These are phyloP conservation scores for Gardenia jasminoides DNA, from an alignment of 257 asterid species.

Conservation along the genomic window DNA sequence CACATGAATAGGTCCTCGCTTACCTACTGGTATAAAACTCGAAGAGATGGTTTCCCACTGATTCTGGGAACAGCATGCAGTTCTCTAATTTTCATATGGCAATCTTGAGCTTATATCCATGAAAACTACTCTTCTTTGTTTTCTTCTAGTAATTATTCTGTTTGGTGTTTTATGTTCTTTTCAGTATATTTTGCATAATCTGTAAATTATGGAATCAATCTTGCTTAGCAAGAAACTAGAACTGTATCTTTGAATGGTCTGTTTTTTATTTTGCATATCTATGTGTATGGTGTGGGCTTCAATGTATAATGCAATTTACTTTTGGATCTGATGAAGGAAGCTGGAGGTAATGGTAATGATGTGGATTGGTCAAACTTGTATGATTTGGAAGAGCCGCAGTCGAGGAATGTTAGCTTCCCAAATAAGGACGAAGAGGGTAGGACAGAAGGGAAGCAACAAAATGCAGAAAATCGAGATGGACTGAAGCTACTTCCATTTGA, in stretches of 20 bases:
- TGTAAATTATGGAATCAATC: neutral
- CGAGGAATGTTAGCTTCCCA: constrained; percentile 44
- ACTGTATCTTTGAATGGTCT: too few species aligned
- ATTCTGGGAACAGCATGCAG: too few species aligned
- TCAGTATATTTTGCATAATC: neutral
- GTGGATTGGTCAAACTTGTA: constrained; percentile 81
- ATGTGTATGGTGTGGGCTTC: neutral
- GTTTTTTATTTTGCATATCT: too few species aligned
- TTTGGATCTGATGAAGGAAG: constrained; percentile 47
- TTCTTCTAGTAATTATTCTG: neutral
- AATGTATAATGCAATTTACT: neutral
- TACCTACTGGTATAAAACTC: too few species aligned
- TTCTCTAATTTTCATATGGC: too few species aligned
- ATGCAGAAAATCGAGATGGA: constrained; percentile 68
- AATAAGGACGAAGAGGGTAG: constrained; percentile 49
- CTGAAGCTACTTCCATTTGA: constrained; percentile 92
- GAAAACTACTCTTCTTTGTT: too few species aligned
- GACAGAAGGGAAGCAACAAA: constrained; percentile 53
- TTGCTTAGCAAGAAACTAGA: neutral
- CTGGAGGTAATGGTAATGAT: constrained; percentile 63
- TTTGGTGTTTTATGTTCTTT: too few species aligned
- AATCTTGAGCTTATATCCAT: too few species aligned
- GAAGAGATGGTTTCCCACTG: too few species aligned
- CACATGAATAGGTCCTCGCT: too few species aligned
- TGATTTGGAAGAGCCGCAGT: constrained; percentile 65